Evolutionary conservation across 768 basidiomycete species (phyloP), one percentile per base, ranked within the genome.

Genomic region (Megacollybia marginata): DNA sequence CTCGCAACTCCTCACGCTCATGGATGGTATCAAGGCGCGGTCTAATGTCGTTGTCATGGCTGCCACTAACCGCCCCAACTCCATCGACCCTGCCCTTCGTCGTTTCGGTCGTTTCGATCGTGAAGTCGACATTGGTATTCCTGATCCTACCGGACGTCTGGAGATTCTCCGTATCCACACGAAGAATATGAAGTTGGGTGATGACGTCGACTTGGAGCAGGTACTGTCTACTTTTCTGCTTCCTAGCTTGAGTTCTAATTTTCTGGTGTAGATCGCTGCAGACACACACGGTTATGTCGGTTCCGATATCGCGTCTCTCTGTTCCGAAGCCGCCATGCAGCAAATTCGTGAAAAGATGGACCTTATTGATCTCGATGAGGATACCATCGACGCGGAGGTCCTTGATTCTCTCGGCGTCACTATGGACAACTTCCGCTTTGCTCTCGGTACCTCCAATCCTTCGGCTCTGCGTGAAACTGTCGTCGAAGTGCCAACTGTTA

Each of bases 321-420:
- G 96, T 67, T 98, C 96, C 2, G 96, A 99, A 66, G 96, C 96
- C 49, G 96, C 96, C 43, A 99, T 99, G 96, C 96, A 99, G 73
- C 96, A 99, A 66, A 99, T 99, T 55, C 90, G 96, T 65, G 96
- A 99, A 73, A 99, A 99, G 82, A 98, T 99, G 95, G 94, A 97
- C 58, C 71, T 92, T 57, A 92, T 95, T 55, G 92, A 94, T 65
- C 79, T 95, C 31, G 92, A 93, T 54, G 91, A 95, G 68, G 96
- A 99, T 63, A 97, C 95, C 46, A 99, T 99, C 62, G 96, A 99
- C 60, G 96, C 96, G 8, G 96, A 99, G 69, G 95, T 99, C 2
- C 87, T 99, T 48, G 96, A 99, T 69, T 90, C 94, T 6, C 88
- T 99, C 46, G 96, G 96, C 56, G 94, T 99, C 57, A 99, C 96